Percentiles rank a stretch among this genome's conserved stretches.
phyloP scores from a whole-genome alignment of 1,284 basidiomycete species.

The Xerocomus nothofagi region DNA sequence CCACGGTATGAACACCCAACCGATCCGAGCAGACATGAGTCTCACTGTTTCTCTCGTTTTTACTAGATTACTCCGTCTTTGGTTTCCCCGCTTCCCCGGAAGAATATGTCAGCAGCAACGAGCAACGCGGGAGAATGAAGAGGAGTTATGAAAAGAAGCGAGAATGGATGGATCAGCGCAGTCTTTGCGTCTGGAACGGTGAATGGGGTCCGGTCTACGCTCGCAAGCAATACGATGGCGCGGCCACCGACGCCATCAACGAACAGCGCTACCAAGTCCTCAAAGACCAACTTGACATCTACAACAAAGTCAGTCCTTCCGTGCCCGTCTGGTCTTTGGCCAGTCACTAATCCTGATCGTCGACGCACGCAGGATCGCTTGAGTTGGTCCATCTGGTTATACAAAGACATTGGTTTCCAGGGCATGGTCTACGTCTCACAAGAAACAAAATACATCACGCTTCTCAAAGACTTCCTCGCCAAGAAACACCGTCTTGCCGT shows the following conservation, averaged over 20 bases:
- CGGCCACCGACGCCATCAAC: constrained; percentile 62
- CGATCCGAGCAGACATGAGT: not conserved
- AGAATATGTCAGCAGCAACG: constrained; percentile 50
- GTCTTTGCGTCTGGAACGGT: constrained; percentile 74
- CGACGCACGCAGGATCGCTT: constrained; percentile 52
- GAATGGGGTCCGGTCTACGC: constrained; percentile 76
- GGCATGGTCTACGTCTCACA: constrained; percentile 75
- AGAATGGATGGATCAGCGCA: constrained; percentile 64
- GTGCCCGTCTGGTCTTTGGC: not conserved
- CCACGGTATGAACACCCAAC: constrained; percentile 49
- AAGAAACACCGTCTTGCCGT: constrained; percentile 64
- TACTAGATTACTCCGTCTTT: constrained; percentile 44
- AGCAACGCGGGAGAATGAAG: constrained; percentile 52
- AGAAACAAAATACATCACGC: constrained; percentile 68
- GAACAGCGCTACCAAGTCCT: constrained; percentile 64
- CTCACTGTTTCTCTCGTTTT: not conserved
- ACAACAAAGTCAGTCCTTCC: constrained; percentile 50
- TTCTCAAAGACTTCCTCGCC: constrained; percentile 60
- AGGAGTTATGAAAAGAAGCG: constrained; percentile 66
- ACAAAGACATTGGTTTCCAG: constrained; percentile 85
- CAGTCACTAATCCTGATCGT: not conserved
- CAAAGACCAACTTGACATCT: constrained; percentile 72
- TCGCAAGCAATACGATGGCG: constrained; percentile 56
- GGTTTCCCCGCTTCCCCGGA: constrained; percentile 71
- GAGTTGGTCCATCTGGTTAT: constrained; percentile 84